These are phyloP conservation scores for Trametes meyenii DNA, from an alignment of 768 basidiomycete genomes.

Conservation along the genomic window DNA sequence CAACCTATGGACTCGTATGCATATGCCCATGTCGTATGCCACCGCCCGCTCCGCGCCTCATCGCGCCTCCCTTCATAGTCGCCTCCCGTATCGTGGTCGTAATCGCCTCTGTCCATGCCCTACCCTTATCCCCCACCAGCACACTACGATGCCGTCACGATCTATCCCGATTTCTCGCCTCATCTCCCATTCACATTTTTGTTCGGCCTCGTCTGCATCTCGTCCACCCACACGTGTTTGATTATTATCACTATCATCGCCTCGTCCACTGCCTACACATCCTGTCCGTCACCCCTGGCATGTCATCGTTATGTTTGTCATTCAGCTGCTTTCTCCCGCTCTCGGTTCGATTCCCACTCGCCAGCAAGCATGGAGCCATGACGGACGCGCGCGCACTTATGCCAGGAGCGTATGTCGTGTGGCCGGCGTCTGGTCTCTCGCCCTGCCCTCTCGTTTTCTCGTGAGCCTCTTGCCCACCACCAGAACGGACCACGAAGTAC, in stretches of 20 bases:
- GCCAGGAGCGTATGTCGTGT: slow-evolving; percentile 20
- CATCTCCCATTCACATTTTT: slow-evolving; percentile 17
- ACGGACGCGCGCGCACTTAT: slow-evolving; percentile 17
- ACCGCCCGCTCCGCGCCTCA: background rate
- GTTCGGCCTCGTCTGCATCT: slow-evolving; percentile 23
- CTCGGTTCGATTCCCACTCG: slow-evolving; percentile 19
- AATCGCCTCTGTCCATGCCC: slow-evolving; percentile 21
- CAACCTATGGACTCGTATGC: slow-evolving; percentile 18
- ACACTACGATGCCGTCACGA: slow-evolving; percentile 20
- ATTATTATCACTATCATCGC: slow-evolving; percentile 29
- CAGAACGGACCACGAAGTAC: slow-evolving; percentile 2
- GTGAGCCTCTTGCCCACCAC: background rate
- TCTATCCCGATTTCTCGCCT: slow-evolving; percentile 22
- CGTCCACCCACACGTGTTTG: slow-evolving; percentile 30
- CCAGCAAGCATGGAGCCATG: slow-evolving; percentile 17
- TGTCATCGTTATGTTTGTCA: slow-evolving; percentile 29
- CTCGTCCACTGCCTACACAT: slow-evolving; percentile 21
- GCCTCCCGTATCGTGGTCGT: slow-evolving; percentile 7
- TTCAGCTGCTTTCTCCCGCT: slow-evolving; percentile 26
- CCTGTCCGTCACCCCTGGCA: slow-evolving; percentile 23
- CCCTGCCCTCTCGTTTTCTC: slow-evolving; percentile 18
- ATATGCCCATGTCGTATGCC: slow-evolving; percentile 24
- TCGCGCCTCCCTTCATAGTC: background rate
- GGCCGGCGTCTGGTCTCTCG: slow-evolving; percentile 9
- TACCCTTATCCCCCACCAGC: slow-evolving; percentile 2